Base-by-base conservation (phyloP, 2,329 filamentous ascomycete species). In the Paraphaeosphaeria sporulosa region DNA sequence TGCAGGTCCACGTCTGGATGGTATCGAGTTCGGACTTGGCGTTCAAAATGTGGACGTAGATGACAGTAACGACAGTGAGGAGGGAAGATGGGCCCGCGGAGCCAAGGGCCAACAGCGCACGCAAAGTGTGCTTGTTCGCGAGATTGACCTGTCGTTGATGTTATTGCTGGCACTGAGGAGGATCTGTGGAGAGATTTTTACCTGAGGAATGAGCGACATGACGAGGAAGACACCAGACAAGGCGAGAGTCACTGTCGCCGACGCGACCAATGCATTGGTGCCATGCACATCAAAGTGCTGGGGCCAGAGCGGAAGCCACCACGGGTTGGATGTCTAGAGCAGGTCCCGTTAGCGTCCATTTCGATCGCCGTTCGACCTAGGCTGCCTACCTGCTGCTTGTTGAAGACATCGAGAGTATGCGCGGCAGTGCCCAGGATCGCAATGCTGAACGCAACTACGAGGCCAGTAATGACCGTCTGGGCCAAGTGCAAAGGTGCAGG, bases 231-330 rank as follows among this genome's bases (percentile, higher is more conserved):
- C 61, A 21, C 67, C 59, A 13, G 79, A 81, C n/a, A 82, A 64
- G 0, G 81, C 62, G 1, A 82, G 47, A 1, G 80, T 73, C 1
- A 76, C 71, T 0, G 73, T 72, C 1, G 73, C 71, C 2, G 78
- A 77, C 1, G 77, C 81, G 36, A 83, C 71, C 15, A 82, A 61
- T 0, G 73, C 74, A 36, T 79, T 77, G 4, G 82, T 78, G 17
- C 81, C 81, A 19, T 76, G 70, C 1, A 76, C 76, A 44, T 83
- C 76, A 64, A 83, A 83, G 66, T 83, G 82, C 10, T 78, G 74
- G 0, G 77, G 78, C 82, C 82, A 84, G 44, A 83, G 64, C 1
- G 81, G 80, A 4, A 83, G 71, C 75, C 81, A 82, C 80, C 81
- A 84, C 25, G 78, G 77, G 63, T 83, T 83, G 27, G 74, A 74